Conservation (phyloP, 2,329 filamentous ascomycete genomes). For the Scortechinia acanthostroma region DNA sequence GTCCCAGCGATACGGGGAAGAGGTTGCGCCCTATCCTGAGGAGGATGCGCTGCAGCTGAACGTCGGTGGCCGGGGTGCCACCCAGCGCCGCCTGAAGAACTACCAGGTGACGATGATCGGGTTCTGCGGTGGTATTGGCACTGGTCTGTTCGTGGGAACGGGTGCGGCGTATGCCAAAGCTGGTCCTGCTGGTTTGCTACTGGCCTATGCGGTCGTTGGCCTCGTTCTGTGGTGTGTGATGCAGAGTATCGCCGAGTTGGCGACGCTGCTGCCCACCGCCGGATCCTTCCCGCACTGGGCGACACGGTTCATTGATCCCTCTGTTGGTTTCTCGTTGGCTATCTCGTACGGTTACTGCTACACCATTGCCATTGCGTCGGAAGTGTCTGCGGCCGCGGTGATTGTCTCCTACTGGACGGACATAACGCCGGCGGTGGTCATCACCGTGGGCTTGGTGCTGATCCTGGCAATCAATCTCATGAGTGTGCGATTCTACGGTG, state of each 20-base stretch:
- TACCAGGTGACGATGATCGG: conserved; percentile 13
- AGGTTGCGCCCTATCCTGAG: too few relatives aligned
- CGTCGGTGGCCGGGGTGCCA: conserved; percentile 18
- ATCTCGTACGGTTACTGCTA: conserved; percentile 18
- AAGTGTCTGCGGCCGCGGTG: conserved; percentile 14
- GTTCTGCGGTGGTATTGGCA: conserved; percentile 27
- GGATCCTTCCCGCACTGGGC: conserved; percentile 22
- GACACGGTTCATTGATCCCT: conserved; percentile 21
- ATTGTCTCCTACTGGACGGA: conserved; percentile 12
- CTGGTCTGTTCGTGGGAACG: conserved; percentile 42
- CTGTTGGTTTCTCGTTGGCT: conserved; percentile 19
- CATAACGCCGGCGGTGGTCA: conserved; percentile 10
- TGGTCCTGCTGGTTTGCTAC: conserved; percentile 35
- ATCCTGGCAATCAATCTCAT: conserved; percentile 9
- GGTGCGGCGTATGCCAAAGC: conserved; percentile 34
- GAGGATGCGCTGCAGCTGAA: conserved; percentile 18
- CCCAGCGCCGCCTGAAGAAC: conserved; percentile 20
- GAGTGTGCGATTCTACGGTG: conserved; percentile 2
- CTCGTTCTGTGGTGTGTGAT: conserved; percentile 20
- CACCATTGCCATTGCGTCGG: conserved; percentile 11
- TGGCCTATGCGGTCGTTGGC: conserved; percentile 31
- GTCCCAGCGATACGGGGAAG: too few relatives aligned
- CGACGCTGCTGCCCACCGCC: conserved; percentile 19
- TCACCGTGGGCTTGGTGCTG: conserved; percentile 10
- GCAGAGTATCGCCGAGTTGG: conserved; percentile 21